Base-by-base conservation (phyloP, 179 eudicot genomes). In the Silene noctiflora region DNA sequence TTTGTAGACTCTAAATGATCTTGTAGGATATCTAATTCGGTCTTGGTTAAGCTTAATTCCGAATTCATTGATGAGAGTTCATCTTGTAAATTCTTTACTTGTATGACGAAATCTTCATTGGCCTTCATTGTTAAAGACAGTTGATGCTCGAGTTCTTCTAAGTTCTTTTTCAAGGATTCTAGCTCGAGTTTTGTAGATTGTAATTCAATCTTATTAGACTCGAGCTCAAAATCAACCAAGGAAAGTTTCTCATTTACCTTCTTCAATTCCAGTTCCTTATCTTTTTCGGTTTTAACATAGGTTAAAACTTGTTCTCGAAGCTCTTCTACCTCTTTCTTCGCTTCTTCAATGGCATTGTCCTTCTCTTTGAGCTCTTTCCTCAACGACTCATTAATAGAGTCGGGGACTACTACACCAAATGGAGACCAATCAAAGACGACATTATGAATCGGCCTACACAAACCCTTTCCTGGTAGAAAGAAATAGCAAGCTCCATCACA, bases 371-470 rank as follows among this genome's bases (percentile, higher is more conserved):
- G 46, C 56, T 70, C 69, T 20, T 78, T 75, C 4, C 31, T 51
- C 24, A 62, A 74, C 33, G 53, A 31, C 24, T 73, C 67, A 56
- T 35, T 13, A 29, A 46, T 13, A 4, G 78, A 62, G 17, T 53
- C 63, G 13, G 78, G 75, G 0, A 81, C 61, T 1, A 27, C 51
- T 10, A 81, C 78, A 22, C 78, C 81, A 63, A 68, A 81, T 0
- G 29, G 73, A 42, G 84, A 81, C 84, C 84, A 81, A 63, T 81
- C 84, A 48, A 81, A 81, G 67, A 77, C 58, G 9, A 69, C 72
- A 63, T 77, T 77, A 35, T 69, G 72, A 27, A 77, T 53, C 3
- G 80, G 46, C 42, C 31, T 42, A 77, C 14, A 69, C 9, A 31
- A 31, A 39, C 60, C 71, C 14, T 53, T 74, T n/a, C 73, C 78